These are phyloP conservation scores for Tranzscheliella williamsii DNA, from an alignment of 1,284 basidiomycete species.

Conservation along the genomic window DNA sequence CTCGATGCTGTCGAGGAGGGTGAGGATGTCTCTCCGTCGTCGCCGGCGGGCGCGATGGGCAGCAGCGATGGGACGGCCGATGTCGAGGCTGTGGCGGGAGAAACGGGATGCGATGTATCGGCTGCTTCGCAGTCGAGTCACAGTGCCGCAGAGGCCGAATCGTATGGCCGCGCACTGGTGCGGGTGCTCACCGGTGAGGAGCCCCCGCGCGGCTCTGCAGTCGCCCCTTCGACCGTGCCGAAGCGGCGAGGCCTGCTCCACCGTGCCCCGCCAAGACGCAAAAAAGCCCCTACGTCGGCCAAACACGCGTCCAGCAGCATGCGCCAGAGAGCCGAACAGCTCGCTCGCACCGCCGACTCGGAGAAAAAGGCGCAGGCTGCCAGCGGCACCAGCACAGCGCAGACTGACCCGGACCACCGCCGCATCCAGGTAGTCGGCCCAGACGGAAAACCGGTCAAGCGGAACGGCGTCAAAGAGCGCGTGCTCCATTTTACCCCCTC, in stretches of 20 bases:
- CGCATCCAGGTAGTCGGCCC: conserved; percentile 26
- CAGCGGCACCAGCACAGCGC: not conserved
- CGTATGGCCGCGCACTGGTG: conserved; percentile 21
- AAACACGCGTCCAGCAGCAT: too few relatives aligned
- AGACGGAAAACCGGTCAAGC: conserved; percentile 33
- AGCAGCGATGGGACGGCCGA: not conserved
- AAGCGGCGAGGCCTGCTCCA: too few relatives aligned
- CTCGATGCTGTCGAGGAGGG: conserved; percentile 6
- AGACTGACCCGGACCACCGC: not conserved
- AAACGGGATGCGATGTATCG: not conserved
- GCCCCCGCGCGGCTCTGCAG: too few relatives aligned
- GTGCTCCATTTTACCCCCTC: conserved; percentile 47
- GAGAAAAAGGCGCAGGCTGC: conserved; percentile 12
- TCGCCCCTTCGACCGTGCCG: too few relatives aligned
- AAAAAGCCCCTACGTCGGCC: too few relatives aligned
- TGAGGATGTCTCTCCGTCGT: conserved; percentile 1
- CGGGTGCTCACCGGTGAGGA: conserved; percentile 26
- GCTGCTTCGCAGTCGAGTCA: not conserved
- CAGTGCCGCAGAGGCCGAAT: conserved; percentile 2
- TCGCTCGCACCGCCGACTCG: conserved; percentile 24
- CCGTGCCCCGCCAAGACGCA: too few relatives aligned
- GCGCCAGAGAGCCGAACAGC: conserved; percentile 18
- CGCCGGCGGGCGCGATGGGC: not conserved
- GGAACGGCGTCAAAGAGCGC: conserved; percentile 30
- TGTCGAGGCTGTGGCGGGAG: conserved; percentile 11